Conservation (phyloP, 2,329 filamentous ascomycete genomes). For the Cercospora nicotianae region DNA sequence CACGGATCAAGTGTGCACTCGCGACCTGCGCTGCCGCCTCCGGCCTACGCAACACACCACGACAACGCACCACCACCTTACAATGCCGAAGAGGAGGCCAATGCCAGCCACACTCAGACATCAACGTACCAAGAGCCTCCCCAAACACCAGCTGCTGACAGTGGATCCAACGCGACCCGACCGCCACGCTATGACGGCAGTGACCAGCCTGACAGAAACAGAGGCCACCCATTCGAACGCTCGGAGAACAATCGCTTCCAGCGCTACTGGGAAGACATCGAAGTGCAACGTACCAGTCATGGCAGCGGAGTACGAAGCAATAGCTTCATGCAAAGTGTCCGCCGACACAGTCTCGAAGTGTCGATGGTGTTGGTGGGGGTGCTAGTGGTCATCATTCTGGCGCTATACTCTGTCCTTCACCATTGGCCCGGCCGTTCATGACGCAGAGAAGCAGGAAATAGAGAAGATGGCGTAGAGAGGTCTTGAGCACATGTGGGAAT, state of each 20-base stretch:
- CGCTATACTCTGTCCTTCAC: background rate
- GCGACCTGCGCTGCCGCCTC: background rate
- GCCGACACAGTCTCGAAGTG: background rate
- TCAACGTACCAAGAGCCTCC: background rate
- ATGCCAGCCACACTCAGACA: background rate
- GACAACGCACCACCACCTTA: background rate
- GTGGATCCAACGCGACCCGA: background rate
- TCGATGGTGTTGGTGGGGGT: background rate
- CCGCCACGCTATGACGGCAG: background rate
- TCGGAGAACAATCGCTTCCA: background rate
- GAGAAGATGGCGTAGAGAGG: background rate
- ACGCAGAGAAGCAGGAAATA: background rate
- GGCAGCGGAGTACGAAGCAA: background rate
- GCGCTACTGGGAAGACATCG: background rate
- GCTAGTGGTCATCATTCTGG: background rate
- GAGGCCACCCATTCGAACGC: background rate
- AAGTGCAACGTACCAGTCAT: background rate
- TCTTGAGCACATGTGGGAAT: background rate
- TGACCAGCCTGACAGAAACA: background rate
- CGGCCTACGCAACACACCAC: background rate
- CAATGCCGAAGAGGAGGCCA: background rate
- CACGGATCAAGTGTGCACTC: background rate
- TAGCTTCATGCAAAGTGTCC: background rate
- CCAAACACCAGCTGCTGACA: background rate
- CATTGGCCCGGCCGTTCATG: background rate